Conservation (phyloP, 1,139 yeast species). For the Taphrina confusa region DNA sequence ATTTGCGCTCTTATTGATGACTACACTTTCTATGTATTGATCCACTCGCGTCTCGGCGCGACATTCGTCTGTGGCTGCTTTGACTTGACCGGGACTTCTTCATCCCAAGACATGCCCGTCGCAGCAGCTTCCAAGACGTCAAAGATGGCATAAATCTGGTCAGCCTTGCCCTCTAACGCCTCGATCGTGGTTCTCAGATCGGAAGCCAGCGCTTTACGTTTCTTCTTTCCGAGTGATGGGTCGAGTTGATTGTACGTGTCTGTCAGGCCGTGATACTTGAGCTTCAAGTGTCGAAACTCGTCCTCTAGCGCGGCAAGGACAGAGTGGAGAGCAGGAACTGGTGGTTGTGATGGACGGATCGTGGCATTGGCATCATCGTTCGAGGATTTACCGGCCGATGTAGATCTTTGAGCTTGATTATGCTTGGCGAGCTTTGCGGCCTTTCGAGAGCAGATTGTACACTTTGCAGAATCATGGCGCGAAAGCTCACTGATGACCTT, state of each 20-base stretch:
- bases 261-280: conserved; percentile 41
- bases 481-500: conserved; percentile 37
- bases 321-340: conserved; percentile 43
- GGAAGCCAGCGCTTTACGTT: conserved; percentile 43
- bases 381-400: background rate
- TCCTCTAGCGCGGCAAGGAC: conserved; percentile 43
- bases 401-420: background rate
- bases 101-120: background rate
- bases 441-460: conserved; percentile 40
- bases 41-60: conserved; percentile 13
- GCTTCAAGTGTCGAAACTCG: conserved; percentile 42
- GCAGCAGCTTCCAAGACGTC: conserved; percentile 43
- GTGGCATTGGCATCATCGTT: conserved; percentile 43
- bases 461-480: conserved; percentile 38
- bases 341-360: conserved; percentile 44
- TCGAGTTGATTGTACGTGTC: conserved; percentile 43
- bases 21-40: too few species aligned
- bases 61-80: background rate
- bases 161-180: conserved; percentile 45
- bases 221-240: conserved; percentile 43
- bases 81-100: background rate
- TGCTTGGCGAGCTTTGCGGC: conserved; percentile 12
- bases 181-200: conserved; percentile 42
- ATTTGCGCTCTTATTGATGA: too few species aligned
- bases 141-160: conserved; percentile 46